These are phyloP conservation scores for Dittrichia graveolens DNA, from an alignment of 129 eudicot species.

Conservation along the genomic window DNA sequence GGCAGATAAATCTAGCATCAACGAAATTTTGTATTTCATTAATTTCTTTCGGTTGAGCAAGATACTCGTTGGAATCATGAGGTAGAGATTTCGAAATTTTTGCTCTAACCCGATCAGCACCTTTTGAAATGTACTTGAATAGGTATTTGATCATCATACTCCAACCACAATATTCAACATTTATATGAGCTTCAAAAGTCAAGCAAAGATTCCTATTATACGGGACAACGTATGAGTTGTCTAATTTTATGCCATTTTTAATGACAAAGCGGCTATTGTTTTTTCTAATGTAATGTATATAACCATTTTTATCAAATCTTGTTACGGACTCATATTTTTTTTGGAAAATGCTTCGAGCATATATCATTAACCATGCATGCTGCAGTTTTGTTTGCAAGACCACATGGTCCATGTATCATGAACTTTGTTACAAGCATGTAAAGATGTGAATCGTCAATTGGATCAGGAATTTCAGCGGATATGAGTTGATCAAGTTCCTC, in stretches of 20 bases:
- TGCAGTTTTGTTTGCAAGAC: not conserved
- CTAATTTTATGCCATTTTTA: not conserved
- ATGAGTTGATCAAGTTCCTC: too few relatives aligned
- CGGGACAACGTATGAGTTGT: not conserved
- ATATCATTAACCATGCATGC: not conserved
- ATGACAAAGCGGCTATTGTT: not conserved
- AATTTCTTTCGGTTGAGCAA: not conserved
- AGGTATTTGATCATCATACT: not conserved
- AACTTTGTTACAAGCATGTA: not conserved
- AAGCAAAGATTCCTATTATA: not conserved
- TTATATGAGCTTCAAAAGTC: too few relatives aligned
- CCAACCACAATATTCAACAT: too few relatives aligned
- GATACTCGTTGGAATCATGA: not conserved
- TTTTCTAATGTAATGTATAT: not conserved
- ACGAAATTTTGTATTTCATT: not conserved
- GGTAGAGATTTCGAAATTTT: not conserved
- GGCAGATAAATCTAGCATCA: not conserved
- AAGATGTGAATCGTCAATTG: not conserved
- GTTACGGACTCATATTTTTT: too few relatives aligned
- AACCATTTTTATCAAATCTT: too few relatives aligned
- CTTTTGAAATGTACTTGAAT: not conserved
- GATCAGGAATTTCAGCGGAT: too few relatives aligned
- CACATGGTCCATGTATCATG: conserved; percentile 19
- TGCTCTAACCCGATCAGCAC: not conserved
- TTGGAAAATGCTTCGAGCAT: not conserved